phyloP scores from a whole-genome alignment of 495 filamentous ascomycete species.

The Hypoxylon fuscum region DNA sequence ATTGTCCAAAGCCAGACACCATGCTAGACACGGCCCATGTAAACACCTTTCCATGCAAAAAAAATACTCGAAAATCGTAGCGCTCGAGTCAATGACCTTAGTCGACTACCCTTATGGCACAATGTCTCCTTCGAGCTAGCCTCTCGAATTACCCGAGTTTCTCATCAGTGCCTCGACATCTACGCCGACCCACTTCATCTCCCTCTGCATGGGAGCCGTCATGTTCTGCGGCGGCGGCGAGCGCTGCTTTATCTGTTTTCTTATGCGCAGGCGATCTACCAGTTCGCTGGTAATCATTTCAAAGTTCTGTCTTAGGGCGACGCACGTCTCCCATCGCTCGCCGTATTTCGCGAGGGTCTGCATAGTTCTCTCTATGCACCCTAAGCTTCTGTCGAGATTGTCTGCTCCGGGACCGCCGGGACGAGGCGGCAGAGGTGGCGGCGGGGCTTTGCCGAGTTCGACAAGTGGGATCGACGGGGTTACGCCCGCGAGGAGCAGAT shows the following conservation, averaged over 20 bases:
- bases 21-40: constrained; percentile 7
- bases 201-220: constrained; percentile 37
- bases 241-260: constrained; percentile 43
- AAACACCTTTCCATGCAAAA: constrained; percentile 25
- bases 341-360: constrained; percentile 59
- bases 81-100: not conserved
- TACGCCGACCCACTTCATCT: constrained; percentile 53
- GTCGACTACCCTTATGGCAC: too few species aligned
- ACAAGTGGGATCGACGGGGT: constrained; percentile 43
- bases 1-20: constrained; percentile 13
- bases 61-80: not conserved
- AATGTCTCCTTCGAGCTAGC: constrained; percentile 15
- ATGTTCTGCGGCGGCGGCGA: constrained; percentile 33
- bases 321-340: constrained; percentile 59
- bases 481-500: constrained; percentile 54
- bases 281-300: constrained; percentile 51
- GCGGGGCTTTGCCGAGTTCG: constrained; percentile 45
- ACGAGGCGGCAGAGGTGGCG: constrained; percentile 48
- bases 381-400: constrained; percentile 57
- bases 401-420: constrained; percentile 40
- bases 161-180: constrained; percentile 49
- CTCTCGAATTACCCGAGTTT: constrained; percentile 31
- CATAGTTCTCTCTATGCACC: constrained; percentile 53
- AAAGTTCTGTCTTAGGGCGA: constrained; percentile 54
- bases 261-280: constrained; percentile 42